phyloP scores from a whole-genome alignment of 352 stramenopile genomes.

The Pythium periplocum region DNA sequence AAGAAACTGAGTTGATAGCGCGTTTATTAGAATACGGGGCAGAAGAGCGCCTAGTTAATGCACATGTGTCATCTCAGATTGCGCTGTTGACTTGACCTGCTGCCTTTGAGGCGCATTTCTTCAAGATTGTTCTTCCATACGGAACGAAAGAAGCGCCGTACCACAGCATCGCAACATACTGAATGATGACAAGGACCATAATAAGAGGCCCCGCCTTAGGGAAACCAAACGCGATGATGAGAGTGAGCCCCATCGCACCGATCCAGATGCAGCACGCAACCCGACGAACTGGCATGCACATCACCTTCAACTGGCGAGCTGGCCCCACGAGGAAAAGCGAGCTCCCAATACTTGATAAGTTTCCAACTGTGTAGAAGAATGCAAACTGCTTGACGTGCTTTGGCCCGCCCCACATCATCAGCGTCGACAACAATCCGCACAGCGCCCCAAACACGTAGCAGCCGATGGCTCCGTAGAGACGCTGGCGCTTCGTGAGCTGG shows the following conservation, averaged over 20 bases:
- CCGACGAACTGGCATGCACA: slow-evolving; percentile 79
- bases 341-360: slow-evolving; percentile 69
- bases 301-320: slow-evolving; percentile 66
- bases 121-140: slow-evolving; percentile 72
- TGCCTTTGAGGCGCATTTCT: slow-evolving; percentile 59
- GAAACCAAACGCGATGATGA: slow-evolving; percentile 75
- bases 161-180: slow-evolving; percentile 81
- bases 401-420: slow-evolving; percentile 77
- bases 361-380: slow-evolving; percentile 86
- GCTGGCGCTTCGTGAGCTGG: slow-evolving; percentile 74
- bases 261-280: slow-evolving; percentile 82
- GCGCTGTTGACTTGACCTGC: slow-evolving; percentile 32
- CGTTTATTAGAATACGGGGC: background rate
- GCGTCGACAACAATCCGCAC: slow-evolving; percentile 70
- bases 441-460: slow-evolving; percentile 72
- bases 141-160: slow-evolving; percentile 80
- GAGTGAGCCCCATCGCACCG: slow-evolving; percentile 56
- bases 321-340: slow-evolving; percentile 78
- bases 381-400: slow-evolving; percentile 81
- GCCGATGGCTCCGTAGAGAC: slow-evolving; percentile 63
- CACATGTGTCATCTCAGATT: slow-evolving; percentile 5
- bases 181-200: slow-evolving; percentile 66
- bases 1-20: background rate
- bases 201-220: slow-evolving; percentile 59
- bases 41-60: slow-evolving; percentile 3